Evolutionary conservation across 257 asterid species (phyloP).

Genomic region (Striga asiatica): DNA sequence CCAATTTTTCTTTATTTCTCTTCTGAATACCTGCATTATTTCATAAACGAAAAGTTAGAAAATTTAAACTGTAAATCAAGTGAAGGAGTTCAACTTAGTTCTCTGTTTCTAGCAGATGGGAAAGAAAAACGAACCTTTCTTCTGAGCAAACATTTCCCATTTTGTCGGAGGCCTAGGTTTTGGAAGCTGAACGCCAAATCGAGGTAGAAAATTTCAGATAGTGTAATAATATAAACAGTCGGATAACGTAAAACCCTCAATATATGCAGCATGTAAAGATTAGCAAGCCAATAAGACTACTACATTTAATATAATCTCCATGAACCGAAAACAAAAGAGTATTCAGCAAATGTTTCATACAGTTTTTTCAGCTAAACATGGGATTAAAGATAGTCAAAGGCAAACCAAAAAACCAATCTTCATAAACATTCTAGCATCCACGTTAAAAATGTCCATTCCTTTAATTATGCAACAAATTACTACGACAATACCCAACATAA

Average conservation of each 20-base stretch:
- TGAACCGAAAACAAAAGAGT: too few relatives aligned
- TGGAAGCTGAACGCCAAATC: slow-evolving; percentile 54
- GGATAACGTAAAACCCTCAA: too few relatives aligned
- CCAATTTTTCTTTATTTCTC: slow-evolving; percentile 62
- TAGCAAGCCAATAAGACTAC: too few relatives aligned
- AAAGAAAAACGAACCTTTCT: slow-evolving; percentile 53
- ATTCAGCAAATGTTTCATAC: too few relatives aligned
- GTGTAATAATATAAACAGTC: background rate
- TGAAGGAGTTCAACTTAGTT: background rate
- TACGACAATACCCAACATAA: background rate
- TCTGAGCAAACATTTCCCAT: slow-evolving; percentile 84
- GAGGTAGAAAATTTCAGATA: background rate
- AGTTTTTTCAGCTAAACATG: too few relatives aligned
- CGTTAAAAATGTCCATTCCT: too few relatives aligned
- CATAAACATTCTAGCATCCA: too few relatives aligned
- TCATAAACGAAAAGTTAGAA: background rate
- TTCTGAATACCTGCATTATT: slow-evolving; percentile 53
- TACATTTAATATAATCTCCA: too few relatives aligned
- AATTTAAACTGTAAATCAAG: background rate
- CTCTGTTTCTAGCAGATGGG: background rate
- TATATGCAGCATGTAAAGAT: too few relatives aligned
- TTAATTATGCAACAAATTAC: background rate
- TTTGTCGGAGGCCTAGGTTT: slow-evolving; percentile 84
- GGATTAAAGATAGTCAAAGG: too few relatives aligned
- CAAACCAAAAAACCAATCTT: too few relatives aligned